These are phyloP conservation scores for Gilbertella persicaria DNA, from an alignment of 371 early-diverging fungal genomes.

Conservation along the genomic window DNA sequence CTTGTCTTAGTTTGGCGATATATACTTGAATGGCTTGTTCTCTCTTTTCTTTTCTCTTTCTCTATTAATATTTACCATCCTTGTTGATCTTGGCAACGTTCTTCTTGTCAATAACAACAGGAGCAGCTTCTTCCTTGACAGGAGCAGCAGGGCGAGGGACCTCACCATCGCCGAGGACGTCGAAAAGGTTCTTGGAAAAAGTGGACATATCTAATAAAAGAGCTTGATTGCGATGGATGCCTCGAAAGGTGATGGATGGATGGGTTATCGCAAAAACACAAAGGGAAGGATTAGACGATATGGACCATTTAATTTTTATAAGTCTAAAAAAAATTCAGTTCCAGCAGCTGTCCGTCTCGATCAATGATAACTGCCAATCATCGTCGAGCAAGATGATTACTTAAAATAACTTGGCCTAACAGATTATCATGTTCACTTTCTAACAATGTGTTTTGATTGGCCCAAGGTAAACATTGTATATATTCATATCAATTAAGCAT, in stretches of 20 bases:
- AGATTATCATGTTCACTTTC: too few relatives aligned
- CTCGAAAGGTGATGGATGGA: slow-evolving; percentile 23
- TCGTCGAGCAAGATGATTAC: too few relatives aligned
- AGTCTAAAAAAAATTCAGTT: not conserved
- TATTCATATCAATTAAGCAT: too few relatives aligned
- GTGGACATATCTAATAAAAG: slow-evolving; percentile 47
- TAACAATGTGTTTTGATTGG: too few relatives aligned
- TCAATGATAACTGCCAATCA: too few relatives aligned
- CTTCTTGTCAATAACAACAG: slow-evolving; percentile 33
- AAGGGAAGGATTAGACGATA: slow-evolving; percentile 19
- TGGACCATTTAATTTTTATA: slow-evolving; percentile 12
- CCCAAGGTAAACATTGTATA: too few relatives aligned
- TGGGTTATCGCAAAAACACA: slow-evolving; percentile 34
- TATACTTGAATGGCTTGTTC: too few relatives aligned
- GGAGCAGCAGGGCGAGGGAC: slow-evolving; percentile 45
- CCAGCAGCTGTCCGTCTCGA: too few relatives aligned
- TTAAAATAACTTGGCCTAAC: too few relatives aligned
- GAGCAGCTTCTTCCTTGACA: slow-evolving; percentile 34
- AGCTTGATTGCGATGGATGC: slow-evolving; percentile 43
- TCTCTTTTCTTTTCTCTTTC: too few relatives aligned
- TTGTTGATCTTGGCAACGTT: slow-evolving; percentile 28
- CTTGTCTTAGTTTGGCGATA: too few relatives aligned
- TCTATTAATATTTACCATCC: slow-evolving; percentile 20
- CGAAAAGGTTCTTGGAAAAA: slow-evolving; percentile 63
- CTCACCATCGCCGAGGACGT: slow-evolving; percentile 65